phyloP scores from a whole-genome alignment of 2,329 filamentous ascomycete genomes.

The Venturia oleaginea region DNA sequence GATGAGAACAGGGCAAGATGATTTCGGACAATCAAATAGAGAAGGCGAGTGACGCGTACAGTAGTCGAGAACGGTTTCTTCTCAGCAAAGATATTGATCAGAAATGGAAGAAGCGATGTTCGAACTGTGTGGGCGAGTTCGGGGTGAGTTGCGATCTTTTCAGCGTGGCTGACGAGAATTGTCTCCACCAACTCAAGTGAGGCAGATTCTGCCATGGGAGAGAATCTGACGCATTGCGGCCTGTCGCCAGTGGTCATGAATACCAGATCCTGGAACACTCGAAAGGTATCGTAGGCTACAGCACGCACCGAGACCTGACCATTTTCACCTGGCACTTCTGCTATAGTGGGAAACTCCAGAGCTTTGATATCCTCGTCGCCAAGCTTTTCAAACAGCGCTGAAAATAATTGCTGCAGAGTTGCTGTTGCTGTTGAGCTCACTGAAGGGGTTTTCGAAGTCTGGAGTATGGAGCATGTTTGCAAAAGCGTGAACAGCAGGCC shows the following conservation, averaged over 20 bases:
- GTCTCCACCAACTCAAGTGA: slow-evolving; percentile 89
- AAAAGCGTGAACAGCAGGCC: slow-evolving; percentile 73
- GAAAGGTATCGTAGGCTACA: slow-evolving; percentile 77
- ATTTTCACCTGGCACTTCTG: slow-evolving; percentile 58
- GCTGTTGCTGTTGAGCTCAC: slow-evolving; percentile 94
- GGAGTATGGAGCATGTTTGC: slow-evolving; percentile 85
- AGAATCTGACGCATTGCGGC: slow-evolving; percentile 72
- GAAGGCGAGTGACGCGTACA: slow-evolving; percentile 70
- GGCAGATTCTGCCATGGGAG: slow-evolving; percentile 69
- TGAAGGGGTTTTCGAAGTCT: slow-evolving; percentile 84
- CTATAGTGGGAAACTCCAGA: slow-evolving; percentile 49
- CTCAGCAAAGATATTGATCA: slow-evolving; percentile 68
- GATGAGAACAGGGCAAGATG: slow-evolving; percentile 65
- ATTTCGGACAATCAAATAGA: slow-evolving; percentile 71
- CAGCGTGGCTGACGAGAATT: slow-evolving; percentile 75
- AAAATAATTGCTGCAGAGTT: slow-evolving; percentile 89
- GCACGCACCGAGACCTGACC: slow-evolving; percentile 58
- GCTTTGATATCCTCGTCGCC: slow-evolving; percentile 63
- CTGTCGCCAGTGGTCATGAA: slow-evolving; percentile 77
- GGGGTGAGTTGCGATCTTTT: slow-evolving; percentile 65
- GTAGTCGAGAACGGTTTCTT: slow-evolving; percentile 72
- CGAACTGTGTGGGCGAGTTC: slow-evolving; percentile 76
- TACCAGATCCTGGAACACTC: slow-evolving; percentile 81
- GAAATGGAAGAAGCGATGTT: slow-evolving; percentile 69
- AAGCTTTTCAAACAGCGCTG: slow-evolving; percentile 89